These are phyloP conservation scores for Eimeria falciformis DNA, from an alignment of 169 alveolate species.

Conservation along the genomic window DNA sequence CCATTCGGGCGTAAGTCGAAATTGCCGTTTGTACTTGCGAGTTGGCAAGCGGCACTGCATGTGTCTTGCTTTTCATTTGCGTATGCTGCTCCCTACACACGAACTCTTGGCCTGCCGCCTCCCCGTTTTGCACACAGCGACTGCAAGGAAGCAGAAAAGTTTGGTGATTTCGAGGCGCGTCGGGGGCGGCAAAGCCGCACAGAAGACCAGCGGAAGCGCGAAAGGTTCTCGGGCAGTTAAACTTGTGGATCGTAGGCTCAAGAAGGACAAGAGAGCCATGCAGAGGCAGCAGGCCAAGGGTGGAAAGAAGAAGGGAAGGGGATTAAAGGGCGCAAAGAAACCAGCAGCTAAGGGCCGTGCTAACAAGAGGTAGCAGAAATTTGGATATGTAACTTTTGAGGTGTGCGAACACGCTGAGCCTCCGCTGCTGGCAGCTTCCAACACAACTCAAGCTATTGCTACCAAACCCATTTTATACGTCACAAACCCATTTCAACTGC, in stretches of 20 bases:
- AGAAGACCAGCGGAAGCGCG: constrained; percentile 28
- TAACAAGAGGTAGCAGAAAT: too few species aligned
- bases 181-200: constrained; percentile 44
- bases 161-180: constrained; percentile 65
- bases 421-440: too few species aligned
- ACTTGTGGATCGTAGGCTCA: constrained; percentile 78
- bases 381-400: too few species aligned
- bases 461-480: too few species aligned
- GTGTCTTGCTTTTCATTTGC: not conserved
- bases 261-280: constrained; percentile 79
- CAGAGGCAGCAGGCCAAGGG: constrained; percentile 38
- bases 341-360: not conserved
- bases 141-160: not conserved
- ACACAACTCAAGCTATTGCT: too few species aligned
- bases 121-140: not conserved
- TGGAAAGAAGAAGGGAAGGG: not conserved
- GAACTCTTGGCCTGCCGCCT: not conserved
- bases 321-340: not conserved
- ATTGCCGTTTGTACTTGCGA: not conserved
- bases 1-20: not conserved
- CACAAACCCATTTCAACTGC: too few species aligned
- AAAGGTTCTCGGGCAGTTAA: constrained; percentile 37
- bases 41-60: not conserved
- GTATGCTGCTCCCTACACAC: not conserved
- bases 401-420: too few species aligned